Percentiles rank a stretch among this genome's conserved stretches.
phyloP scores from a whole-genome alignment of 2,329 filamentous ascomycete genomes.

The Botryotinia convoluta region DNA sequence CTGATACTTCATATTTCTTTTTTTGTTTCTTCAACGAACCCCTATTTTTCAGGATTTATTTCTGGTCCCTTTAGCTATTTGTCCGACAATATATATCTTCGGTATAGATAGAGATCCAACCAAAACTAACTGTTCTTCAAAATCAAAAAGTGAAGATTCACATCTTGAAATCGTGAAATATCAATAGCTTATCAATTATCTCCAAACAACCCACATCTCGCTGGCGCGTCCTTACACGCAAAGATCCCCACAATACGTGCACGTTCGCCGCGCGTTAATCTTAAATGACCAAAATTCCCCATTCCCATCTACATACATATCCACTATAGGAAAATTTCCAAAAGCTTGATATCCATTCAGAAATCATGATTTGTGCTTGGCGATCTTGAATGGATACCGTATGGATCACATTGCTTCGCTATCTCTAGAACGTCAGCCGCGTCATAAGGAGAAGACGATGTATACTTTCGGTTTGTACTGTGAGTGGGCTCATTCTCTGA shows the following conservation, averaged over 20 bases:
- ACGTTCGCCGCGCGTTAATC: slow-evolving; percentile 16
- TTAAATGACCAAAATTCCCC: not conserved
- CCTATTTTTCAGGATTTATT: not conserved
- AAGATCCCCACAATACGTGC: slow-evolving; percentile 4
- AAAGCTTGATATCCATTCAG: not conserved
- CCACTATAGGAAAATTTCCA: not conserved
- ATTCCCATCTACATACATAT: not conserved
- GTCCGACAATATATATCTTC: not conserved
- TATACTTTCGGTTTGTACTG: not conserved
- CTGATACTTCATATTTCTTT: not conserved
- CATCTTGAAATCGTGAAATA: not conserved
- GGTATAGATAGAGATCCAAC: accelerated
- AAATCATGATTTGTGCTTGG: slow-evolving; percentile 3
- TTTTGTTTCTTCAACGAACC: not conserved
- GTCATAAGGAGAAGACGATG: not conserved
- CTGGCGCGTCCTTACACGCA: slow-evolving; percentile 15
- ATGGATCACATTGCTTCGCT: not conserved
- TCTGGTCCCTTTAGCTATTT: not conserved
- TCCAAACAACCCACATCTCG: not conserved
- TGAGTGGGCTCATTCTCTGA: not conserved
- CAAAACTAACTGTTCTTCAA: not conserved
- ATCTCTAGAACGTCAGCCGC: not conserved
- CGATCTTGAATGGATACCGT: not conserved
- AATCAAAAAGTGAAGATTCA: not conserved
- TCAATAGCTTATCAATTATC: not conserved